Evolutionary conservation across 345 rosid genomes (phyloP).

Genomic region (Anastatica hierochuntica): DNA sequence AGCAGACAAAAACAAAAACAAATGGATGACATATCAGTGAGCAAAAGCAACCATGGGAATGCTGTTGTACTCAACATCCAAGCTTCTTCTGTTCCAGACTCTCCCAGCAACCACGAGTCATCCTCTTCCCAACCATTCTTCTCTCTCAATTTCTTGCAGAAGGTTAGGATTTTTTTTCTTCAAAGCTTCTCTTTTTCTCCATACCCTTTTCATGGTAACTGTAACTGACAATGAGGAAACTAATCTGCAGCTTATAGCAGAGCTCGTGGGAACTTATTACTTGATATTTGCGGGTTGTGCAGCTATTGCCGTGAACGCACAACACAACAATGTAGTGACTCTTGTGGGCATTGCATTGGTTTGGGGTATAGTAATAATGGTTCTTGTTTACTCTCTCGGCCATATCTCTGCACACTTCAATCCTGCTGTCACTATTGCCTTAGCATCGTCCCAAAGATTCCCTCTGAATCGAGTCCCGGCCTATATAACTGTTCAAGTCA

Average conservation of each 20-base stretch:
- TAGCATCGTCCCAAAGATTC: slow-evolving; percentile 24
- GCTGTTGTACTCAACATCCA: slow-evolving; percentile 35
- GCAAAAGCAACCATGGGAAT: slow-evolving; percentile 11
- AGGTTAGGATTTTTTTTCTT: slow-evolving; percentile 26
- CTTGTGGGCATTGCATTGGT: slow-evolving; percentile 31
- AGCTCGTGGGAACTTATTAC: slow-evolving; percentile 39
- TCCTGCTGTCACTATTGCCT: slow-evolving; percentile 41
- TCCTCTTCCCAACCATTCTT: slow-evolving; percentile 17
- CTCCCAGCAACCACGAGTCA: too few species aligned
- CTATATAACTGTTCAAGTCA: slow-evolving; percentile 52
- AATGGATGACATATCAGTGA: neutral
- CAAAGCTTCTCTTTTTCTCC: neutral
- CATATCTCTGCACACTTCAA: slow-evolving; percentile 49
- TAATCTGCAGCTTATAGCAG: slow-evolving; percentile 27
- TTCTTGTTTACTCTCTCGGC: slow-evolving; percentile 33
- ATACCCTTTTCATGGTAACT: neutral
- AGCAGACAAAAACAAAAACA: too few species aligned
- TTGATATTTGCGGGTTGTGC: slow-evolving; percentile 39
- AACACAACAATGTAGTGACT: slow-evolving; percentile 14
- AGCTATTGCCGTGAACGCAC: slow-evolving; percentile 26
- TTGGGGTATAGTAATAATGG: slow-evolving; percentile 38
- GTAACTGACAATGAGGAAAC: neutral
- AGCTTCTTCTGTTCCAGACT: slow-evolving; percentile 20
- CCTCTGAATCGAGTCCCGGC: slow-evolving; percentile 57
- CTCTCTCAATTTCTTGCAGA: slow-evolving; percentile 58